These are phyloP conservation scores for Tolypocladium nubicola DNA, from an alignment of 2,329 filamentous ascomycete species.

Conservation along the genomic window DNA sequence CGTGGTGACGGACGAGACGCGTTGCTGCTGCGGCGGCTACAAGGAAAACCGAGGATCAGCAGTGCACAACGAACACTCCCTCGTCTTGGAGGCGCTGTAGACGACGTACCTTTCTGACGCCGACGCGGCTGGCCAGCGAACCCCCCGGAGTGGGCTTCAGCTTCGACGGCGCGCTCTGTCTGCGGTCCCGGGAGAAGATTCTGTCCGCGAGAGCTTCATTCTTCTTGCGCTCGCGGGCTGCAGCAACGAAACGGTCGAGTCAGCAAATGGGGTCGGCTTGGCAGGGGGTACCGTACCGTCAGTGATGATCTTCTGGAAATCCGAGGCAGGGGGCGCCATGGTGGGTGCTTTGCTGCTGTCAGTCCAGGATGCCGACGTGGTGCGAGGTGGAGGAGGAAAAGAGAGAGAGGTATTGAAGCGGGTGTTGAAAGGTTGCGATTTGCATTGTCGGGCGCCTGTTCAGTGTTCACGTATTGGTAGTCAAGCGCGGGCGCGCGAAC, in stretches of 20 bases:
- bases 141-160: conserved; percentile 35
- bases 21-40: conserved; percentile 10
- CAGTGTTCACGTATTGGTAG: background rate
- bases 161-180: conserved; percentile 43
- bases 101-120: conserved; percentile 54
- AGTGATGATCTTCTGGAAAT: conserved; percentile 46
- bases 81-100: background rate
- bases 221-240: conserved; percentile 59
- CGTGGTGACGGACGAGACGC: conserved; percentile 13
- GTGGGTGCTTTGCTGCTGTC: conserved; percentile 3
- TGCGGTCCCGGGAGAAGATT: conserved; percentile 56
- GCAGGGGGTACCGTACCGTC: conserved; percentile 35
- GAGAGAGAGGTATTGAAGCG: background rate
- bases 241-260: background rate
- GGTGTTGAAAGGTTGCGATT: background rate
- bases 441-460: background rate
- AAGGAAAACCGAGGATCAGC: background rate
- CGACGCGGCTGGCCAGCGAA: conserved; percentile 61
- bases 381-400: background rate
- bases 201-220: conserved; percentile 60
- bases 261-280: background rate
- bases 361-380: background rate
- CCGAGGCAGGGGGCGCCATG: conserved; percentile 33
- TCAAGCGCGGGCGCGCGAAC: background rate
- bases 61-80: background rate